These are phyloP conservation scores for Wilcoxina mikolae DNA, from an alignment of 495 filamentous ascomycete species.

Conservation along the genomic window DNA sequence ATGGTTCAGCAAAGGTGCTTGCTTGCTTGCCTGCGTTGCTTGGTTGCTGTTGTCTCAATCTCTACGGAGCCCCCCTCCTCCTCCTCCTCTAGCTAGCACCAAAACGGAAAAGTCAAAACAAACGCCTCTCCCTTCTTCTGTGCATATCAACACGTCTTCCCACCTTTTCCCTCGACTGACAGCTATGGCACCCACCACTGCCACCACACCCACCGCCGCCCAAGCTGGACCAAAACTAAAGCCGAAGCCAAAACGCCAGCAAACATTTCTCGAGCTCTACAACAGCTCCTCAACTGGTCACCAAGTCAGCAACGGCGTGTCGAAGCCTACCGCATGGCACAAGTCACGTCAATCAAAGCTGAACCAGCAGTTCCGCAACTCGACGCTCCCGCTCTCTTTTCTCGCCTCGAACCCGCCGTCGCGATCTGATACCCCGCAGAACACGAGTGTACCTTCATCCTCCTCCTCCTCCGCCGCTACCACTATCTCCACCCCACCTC, in stretches of 20 bases:
- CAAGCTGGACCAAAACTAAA: too few relatives aligned
- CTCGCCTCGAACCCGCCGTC: neutral
- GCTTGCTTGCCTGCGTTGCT: neutral
- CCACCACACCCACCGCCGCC: conserved; percentile 9
- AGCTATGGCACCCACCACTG: neutral
- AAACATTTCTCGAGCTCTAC: conserved; percentile 16
- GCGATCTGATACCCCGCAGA: neutral
- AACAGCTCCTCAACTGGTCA: conserved; percentile 25
- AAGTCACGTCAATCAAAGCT: conserved; percentile 16
- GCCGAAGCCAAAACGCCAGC: conserved; percentile 6
- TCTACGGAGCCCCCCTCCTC: too few relatives aligned
- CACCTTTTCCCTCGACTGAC: neutral
- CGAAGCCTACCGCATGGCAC: conserved; percentile 20
- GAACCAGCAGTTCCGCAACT: conserved; percentile 19
- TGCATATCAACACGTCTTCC: neutral
- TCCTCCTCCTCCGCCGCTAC: conserved; percentile 14
- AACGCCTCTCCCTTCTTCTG: neutral
- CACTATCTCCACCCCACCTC: conserved; percentile 18
- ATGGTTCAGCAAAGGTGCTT: too few relatives aligned
- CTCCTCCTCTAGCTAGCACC: neutral
- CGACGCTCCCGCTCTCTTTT: neutral
- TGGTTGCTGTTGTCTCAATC: neutral
- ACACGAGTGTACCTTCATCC: neutral
- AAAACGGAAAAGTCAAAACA: neutral
- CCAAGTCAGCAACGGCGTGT: conserved; percentile 22